Evolutionary conservation across 345 rosid species (phyloP).

Genomic region (Gossypium bickii): DNA sequence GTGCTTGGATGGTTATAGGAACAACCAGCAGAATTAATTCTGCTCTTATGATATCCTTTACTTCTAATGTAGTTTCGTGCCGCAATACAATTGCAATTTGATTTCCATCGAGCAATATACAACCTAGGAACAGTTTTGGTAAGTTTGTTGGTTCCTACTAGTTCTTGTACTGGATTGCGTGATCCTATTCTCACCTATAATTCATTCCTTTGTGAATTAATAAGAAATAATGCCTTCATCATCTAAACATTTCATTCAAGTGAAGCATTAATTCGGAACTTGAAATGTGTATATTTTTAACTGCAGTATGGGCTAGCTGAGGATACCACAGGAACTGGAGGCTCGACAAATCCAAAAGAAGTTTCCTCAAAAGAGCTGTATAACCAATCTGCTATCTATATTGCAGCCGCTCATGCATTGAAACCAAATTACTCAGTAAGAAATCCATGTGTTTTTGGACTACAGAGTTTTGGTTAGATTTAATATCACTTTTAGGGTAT

Average conservation of each 20-base stretch:
- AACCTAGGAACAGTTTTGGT: constrained; percentile 99
- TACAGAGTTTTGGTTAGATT: neutral
- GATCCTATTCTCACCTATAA: neutral
- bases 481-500: neutral
- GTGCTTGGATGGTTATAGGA: constrained; percentile 28
- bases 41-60: constrained; percentile 11
- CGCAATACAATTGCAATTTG: constrained; percentile 90
- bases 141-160: constrained; percentile 28
- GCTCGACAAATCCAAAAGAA: constrained; percentile 50
- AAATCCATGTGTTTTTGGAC: neutral
- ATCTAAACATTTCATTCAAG: neutral
- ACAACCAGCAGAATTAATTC: constrained; percentile 22
- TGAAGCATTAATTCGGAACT: neutral
- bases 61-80: constrained; percentile 74
- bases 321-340: constrained; percentile 76
- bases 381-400: constrained; percentile 94
- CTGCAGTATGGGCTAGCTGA: constrained; percentile 50
- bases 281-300: neutral
- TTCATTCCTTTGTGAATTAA: neutral
- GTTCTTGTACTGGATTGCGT: neutral
- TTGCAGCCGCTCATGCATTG: constrained; percentile 96
- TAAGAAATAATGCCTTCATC: neutral
- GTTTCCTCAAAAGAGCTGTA: constrained; percentile 84
- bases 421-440: constrained; percentile 84
- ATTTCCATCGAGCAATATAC: constrained; percentile 96